phyloP scores from a whole-genome alignment of 2,329 filamentous ascomycete species.

The Aspergillus unguis region DNA sequence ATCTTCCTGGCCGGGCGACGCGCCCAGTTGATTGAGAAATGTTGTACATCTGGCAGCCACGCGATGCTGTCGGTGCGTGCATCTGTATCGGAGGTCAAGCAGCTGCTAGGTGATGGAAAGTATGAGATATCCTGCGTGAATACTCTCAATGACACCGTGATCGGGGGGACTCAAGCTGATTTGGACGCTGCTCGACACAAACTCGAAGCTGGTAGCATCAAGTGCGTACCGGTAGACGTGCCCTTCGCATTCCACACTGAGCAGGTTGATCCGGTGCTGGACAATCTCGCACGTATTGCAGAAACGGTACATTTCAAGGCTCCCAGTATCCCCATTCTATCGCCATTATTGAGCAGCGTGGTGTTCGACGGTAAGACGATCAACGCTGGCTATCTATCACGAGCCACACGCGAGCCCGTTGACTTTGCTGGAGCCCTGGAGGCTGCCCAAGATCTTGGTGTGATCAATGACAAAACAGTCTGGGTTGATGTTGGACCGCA shows the following conservation, averaged over 20 bases:
- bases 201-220: constrained; percentile 55
- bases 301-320: constrained; percentile 8
- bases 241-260: constrained; percentile 55
- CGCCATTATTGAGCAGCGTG: constrained; percentile 60
- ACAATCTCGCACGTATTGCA: constrained; percentile 2
- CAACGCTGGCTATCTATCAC: constrained; percentile 60
- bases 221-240: constrained; percentile 60
- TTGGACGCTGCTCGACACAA: constrained; percentile 53
- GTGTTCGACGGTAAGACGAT: constrained; percentile 57
- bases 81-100: constrained; percentile 42
- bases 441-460: constrained; percentile 50
- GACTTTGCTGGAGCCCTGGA: constrained; percentile 64
- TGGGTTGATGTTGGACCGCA: constrained; percentile 73
- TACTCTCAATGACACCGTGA: constrained; percentile 68
- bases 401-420: constrained; percentile 65
- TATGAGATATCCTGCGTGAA: constrained; percentile 70
- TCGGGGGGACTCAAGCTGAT: constrained; percentile 59
- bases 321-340: constrained; percentile 54
- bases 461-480: constrained; percentile 61
- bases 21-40: constrained; percentile 62
- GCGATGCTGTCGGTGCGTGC: constrained; percentile 60
- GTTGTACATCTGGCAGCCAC: constrained; percentile 65
- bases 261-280: constrained; percentile 21
- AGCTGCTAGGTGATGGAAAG: constrained; percentile 18
- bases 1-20: constrained; percentile 68